Base-by-base conservation (phyloP, 805 yeast species). In the Hanseniaspora mollemarum region DNA sequence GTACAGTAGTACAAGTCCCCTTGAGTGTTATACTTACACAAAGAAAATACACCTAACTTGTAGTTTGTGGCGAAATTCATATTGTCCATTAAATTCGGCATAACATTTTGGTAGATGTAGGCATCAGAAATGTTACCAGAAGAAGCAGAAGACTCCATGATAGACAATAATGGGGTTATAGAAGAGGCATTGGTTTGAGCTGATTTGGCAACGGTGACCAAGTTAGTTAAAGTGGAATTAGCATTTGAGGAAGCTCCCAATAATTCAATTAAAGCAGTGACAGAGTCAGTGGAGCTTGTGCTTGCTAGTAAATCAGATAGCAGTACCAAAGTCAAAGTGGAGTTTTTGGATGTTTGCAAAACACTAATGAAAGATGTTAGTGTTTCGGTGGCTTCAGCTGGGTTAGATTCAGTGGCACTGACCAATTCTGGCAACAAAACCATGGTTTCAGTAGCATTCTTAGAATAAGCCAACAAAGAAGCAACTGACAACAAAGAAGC, bases 11-110 rank as follows among this genome's bases (percentile, higher is more conserved):
- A 45, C 9, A 62, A 53, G 4, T 57, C 49, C 41, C 59, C 60
- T 10, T 56, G 36, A 24, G 52, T 36, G 42, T 57, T 49, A 18
- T 58, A 55, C 25, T 62, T 58, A 53, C 67, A 64, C 26, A 64
- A 52, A 2, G 66, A 57, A 55, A 61, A 61, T 38, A 64, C 58
- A 35, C 63, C 58, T 37, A 65, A 49, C 50, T 62, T 60, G 53
- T 59, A 61, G n/a, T 52, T 55, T 13, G 59, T 54, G 49, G 64
- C 62, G 21, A 63, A 57, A 19, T 55, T 42, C 52, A 63, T 58
- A 46, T 57, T 58, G 21, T 56, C 57, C 39, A 64, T 50, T 26
- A 64, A 53, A 3, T 36, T 32, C 42, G 67, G 67, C 35, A 55
- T 52, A 37, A 62, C 37, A 28, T 51, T 16, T n/a, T 56, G 54